Base-by-base conservation (phyloP, 306 rosid genomes). In the Castanea sativa region DNA sequence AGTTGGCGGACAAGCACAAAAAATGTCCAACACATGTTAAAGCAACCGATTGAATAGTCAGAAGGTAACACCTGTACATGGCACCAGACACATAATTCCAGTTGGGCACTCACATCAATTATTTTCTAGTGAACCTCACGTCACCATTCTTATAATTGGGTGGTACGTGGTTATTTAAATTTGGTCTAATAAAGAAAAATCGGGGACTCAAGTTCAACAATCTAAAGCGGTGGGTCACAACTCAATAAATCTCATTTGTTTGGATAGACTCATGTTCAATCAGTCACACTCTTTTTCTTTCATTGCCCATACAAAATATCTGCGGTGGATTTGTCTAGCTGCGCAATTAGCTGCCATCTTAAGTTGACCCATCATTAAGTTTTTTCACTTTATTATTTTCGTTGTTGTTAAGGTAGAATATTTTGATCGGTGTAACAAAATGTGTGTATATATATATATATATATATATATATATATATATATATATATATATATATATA, bases 221-320 rank as follows among this genome's bases (percentile, higher is more conserved):
- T 52, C 58, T 75, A 58, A 49, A 61, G 78, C 53, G 85, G 78
- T 61, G 85, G 79, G 83, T 18, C 79, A 60, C 11, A 41, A 49
- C 74, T 27, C 74, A 72, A 71, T 65, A 64, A 75, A 79, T 76
- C 52, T 79, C 51, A 56, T 55, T 76, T 73, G 72, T 67, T 68
- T 69, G 75, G 56, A 80, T 80, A 43, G 43, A 61, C 78, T 21
- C 2, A 35, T n/a, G 72, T 74, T 78, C 81, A 74, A 74, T 80
- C 77, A 55, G n/a, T 81, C 85, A 29, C 20, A 70, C 52, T 83
- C 83, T 43, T 76, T 5, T 19, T 4, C 38, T 5, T 63, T 29
- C 41, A 11, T 5, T 18, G 69, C 69, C 35, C 14, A 14, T 5
- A 14, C 45, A 14, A 63, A 63, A 63, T 29, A 63, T 63, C 69